These are phyloP conservation scores for Quercus parvula DNA, from an alignment of 306 rosid genomes.

Conservation along the genomic window DNA sequence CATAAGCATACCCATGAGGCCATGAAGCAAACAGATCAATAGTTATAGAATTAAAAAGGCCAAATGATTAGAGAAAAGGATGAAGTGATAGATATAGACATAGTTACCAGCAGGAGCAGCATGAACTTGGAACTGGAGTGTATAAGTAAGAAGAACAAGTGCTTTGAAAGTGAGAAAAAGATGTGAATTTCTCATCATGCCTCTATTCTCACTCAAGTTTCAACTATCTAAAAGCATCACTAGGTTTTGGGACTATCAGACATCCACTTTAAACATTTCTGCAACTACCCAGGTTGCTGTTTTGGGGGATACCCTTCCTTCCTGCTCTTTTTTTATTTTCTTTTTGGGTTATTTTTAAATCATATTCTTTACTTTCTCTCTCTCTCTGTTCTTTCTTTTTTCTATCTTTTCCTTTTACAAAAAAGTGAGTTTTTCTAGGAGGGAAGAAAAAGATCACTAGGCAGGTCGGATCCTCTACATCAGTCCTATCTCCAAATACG, in stretches of 20 bases:
- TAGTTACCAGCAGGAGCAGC: constrained; percentile 88
- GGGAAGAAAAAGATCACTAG: neutral
- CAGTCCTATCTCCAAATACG: neutral
- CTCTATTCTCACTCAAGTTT: neutral
- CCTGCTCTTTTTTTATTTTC: neutral
- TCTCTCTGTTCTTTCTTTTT: neutral
- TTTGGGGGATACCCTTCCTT: neutral
- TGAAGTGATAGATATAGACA: neutral
- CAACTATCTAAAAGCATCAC: constrained; percentile 4
- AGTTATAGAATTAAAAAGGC: neutral
- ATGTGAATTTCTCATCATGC: constrained; percentile 61
- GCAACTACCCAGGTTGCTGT: neutral
- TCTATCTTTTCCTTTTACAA: constrained; percentile 6
- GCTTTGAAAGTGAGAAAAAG: constrained; percentile 30
- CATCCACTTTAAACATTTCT: neutral
- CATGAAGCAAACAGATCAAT: constrained; percentile 27
- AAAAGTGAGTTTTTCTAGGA: constrained; percentile 40
- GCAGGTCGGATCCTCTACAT: neutral
- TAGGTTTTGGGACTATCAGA: neutral
- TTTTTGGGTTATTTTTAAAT: neutral
- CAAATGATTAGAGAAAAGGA: constrained; percentile 12
- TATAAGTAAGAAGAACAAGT: constrained; percentile 29
- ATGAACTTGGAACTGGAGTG: constrained; percentile 53
- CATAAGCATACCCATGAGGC: constrained; percentile 37
- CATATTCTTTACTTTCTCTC: neutral